Conservation (phyloP, 2,329 filamentous ascomycete species). For the Mycosphaerella sp. region DNA sequence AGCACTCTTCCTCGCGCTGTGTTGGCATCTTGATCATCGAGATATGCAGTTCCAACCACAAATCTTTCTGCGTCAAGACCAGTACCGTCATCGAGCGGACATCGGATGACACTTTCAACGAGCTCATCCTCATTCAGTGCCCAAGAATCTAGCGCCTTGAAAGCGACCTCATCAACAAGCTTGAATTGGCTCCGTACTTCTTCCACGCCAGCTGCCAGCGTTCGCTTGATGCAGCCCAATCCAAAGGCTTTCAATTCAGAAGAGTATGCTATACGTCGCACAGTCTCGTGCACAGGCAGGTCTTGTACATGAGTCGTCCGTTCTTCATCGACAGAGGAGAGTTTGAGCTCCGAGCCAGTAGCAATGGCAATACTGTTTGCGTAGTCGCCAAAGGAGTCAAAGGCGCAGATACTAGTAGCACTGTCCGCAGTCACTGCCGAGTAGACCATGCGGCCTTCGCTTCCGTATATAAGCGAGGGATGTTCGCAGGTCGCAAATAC, state of each 20-base stretch:
- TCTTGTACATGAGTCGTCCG: slow-evolving; percentile 82
- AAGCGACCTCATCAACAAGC: slow-evolving; percentile 84
- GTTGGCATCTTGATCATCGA: slow-evolving; percentile 52
- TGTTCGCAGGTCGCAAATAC: slow-evolving; percentile 94
- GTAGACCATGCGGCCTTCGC: slow-evolving; percentile 81
- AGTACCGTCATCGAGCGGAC: slow-evolving; percentile 59
- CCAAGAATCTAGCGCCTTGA: slow-evolving; percentile 69
- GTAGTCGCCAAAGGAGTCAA: slow-evolving; percentile 68
- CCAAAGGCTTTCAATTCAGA: slow-evolving; percentile 72
- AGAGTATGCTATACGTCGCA: slow-evolving; percentile 82
- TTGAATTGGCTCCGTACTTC: slow-evolving; percentile 72
- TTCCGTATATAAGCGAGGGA: slow-evolving; percentile 85
- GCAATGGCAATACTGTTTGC: slow-evolving; percentile 76
- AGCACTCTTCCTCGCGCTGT: slow-evolving; percentile 69
- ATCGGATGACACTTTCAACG: slow-evolving; percentile 75
- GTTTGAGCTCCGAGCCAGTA: slow-evolving; percentile 61
- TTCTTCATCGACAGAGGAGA: slow-evolving; percentile 75
- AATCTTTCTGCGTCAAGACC: slow-evolving; percentile 65
- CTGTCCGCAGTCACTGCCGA: slow-evolving; percentile 89
- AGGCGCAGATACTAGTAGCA: slow-evolving; percentile 71
- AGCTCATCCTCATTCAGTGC: slow-evolving; percentile 63
- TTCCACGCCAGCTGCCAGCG: slow-evolving; percentile 65
- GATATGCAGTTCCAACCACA: slow-evolving; percentile 79
- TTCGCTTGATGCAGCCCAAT: slow-evolving; percentile 74
- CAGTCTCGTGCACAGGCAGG: slow-evolving; percentile 70